phyloP scores from a whole-genome alignment of 768 basidiomycete genomes.

The Leccinum arenicola region DNA sequence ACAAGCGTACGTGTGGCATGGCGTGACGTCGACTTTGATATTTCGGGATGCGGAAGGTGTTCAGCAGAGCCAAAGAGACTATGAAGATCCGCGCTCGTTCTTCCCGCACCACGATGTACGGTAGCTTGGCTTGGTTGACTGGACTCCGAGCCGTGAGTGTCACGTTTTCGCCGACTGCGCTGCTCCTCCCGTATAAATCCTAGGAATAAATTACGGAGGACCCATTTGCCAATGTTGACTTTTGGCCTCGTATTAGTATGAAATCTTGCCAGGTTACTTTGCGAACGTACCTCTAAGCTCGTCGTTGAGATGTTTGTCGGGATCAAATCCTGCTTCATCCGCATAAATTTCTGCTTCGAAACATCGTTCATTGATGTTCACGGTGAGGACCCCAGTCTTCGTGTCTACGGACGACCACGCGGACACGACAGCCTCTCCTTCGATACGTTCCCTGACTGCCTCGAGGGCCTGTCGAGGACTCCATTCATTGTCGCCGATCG shows the following conservation, averaged over 20 bases:
- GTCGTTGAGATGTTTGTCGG: slow-evolving; percentile 62
- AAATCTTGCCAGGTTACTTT: slow-evolving; percentile 1
- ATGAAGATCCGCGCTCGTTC: slow-evolving; percentile 26
- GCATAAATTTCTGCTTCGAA: slow-evolving; percentile 96
- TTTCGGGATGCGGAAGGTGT: slow-evolving; percentile 30
- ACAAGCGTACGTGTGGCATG: slow-evolving; percentile 42
- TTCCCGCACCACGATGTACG: slow-evolving; percentile 24
- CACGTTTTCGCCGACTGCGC: slow-evolving; percentile 37
- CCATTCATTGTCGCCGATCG: slow-evolving; percentile 42
- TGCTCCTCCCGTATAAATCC: slow-evolving; percentile 74
- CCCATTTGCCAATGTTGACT: slow-evolving; percentile 96
- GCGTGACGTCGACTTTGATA: slow-evolving; percentile 22
- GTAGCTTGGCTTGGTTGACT: slow-evolving; percentile 13
- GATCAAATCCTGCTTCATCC: slow-evolving; percentile 78
- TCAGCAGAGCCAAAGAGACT: slow-evolving; percentile 17
- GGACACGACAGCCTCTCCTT: slow-evolving; percentile 85
- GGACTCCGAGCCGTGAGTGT: slow-evolving; percentile 19
- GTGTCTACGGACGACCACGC: slow-evolving; percentile 91
- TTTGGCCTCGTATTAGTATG: slow-evolving; percentile 8
- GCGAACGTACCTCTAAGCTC: slow-evolving; percentile 72
- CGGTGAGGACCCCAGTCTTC: slow-evolving; percentile 80
- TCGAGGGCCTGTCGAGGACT: slow-evolving; percentile 86
- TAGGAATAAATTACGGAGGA: slow-evolving; percentile 79
- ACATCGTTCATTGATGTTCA: slow-evolving; percentile 83
- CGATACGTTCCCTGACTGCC: slow-evolving; percentile 84